Evolutionary conservation across 2,329 filamentous ascomycete species (phyloP).

Genomic region (Hirsutella rhossiliensis): DNA sequence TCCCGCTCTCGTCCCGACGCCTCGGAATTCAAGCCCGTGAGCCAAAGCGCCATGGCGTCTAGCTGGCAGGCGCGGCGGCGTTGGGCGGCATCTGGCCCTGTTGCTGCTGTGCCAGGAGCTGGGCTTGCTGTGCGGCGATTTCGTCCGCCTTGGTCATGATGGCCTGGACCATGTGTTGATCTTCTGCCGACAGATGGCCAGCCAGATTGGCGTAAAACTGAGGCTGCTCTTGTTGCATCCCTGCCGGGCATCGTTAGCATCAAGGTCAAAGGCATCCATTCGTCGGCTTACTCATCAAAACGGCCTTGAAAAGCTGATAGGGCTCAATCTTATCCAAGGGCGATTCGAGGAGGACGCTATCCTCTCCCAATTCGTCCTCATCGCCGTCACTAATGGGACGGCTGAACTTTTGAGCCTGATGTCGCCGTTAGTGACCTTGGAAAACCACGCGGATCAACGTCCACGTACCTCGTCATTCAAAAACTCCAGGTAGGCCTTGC

Average conservation of each 20-base stretch:
- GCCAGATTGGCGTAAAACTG: constrained; percentile 76
- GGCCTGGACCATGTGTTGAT: constrained; percentile 68
- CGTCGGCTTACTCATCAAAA: constrained; percentile 61
- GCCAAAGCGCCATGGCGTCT: not conserved
- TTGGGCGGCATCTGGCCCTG: constrained; percentile 6
- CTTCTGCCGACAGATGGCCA: constrained; percentile 64
- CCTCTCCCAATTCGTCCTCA: constrained; percentile 83
- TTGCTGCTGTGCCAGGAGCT: constrained; percentile 16
- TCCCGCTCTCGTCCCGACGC: too few relatives aligned
- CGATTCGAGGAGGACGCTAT: constrained; percentile 84
- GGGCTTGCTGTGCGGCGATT: constrained; percentile 18
- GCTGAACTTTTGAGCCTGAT: constrained; percentile 70
- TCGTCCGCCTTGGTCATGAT: constrained; percentile 55
- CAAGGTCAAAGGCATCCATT: not conserved
- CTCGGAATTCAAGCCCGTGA: too few relatives aligned
- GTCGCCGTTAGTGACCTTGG: not conserved
- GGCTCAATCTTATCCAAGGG: constrained; percentile 92
- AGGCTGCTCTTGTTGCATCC: constrained; percentile 81
- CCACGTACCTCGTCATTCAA: constrained; percentile 69
- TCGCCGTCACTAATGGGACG: constrained; percentile 56
- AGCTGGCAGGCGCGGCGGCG: constrained; percentile 4
- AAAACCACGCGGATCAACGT: not conserved
- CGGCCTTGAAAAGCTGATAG: constrained; percentile 76
- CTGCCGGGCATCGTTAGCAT: constrained; percentile 31
- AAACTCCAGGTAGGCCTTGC: constrained; percentile 90